These are phyloP conservation scores for Rubus idaeus DNA, from an alignment of 306 rosid species.

Conservation along the genomic window DNA sequence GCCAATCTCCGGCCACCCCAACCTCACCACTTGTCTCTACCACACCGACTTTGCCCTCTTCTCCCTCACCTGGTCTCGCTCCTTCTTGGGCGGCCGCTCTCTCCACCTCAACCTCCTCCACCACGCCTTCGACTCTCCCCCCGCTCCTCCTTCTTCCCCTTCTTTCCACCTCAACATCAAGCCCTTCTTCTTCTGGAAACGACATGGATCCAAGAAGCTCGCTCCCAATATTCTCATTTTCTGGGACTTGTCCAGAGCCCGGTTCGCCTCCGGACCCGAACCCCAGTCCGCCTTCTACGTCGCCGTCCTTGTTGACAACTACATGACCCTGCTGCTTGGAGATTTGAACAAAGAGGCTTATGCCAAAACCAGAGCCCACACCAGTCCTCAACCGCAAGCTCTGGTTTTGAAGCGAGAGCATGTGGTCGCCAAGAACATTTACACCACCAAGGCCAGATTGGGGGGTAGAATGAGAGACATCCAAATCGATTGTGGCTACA, in stretches of 20 bases:
- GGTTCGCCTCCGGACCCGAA: slow-evolving; percentile 64
- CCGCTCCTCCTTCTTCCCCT: slow-evolving; percentile 24
- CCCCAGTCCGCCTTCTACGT: slow-evolving; percentile 68
- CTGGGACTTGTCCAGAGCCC: slow-evolving; percentile 78
- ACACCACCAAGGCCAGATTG: slow-evolving; percentile 55
- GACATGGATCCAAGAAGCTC: slow-evolving; percentile 67
- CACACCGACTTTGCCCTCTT: slow-evolving; percentile 68
- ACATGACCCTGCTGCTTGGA: slow-evolving; percentile 66
- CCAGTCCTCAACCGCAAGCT: slow-evolving; percentile 30
- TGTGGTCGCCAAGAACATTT: slow-evolving; percentile 58
- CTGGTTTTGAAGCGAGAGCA: slow-evolving; percentile 69
- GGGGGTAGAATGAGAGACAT: slow-evolving; percentile 63
- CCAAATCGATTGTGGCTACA: slow-evolving; percentile 57
- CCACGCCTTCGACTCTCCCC: slow-evolving; percentile 65
- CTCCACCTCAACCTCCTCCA: slow-evolving; percentile 61
- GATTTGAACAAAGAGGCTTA: slow-evolving; percentile 55
- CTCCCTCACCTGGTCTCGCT: slow-evolving; percentile 85
- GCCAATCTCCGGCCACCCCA: slow-evolving; percentile 52
- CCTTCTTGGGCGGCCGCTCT: slow-evolving; percentile 77
- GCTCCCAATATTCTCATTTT: slow-evolving; percentile 41
- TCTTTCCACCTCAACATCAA: slow-evolving; percentile 57
- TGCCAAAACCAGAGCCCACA: slow-evolving; percentile 46
- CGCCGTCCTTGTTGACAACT: slow-evolving; percentile 63
- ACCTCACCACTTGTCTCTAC: slow-evolving; percentile 74
- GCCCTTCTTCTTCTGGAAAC: slow-evolving; percentile 79